phyloP scores from a whole-genome alignment of 1,284 basidiomycete species.

The Hemileia vastatrix region DNA sequence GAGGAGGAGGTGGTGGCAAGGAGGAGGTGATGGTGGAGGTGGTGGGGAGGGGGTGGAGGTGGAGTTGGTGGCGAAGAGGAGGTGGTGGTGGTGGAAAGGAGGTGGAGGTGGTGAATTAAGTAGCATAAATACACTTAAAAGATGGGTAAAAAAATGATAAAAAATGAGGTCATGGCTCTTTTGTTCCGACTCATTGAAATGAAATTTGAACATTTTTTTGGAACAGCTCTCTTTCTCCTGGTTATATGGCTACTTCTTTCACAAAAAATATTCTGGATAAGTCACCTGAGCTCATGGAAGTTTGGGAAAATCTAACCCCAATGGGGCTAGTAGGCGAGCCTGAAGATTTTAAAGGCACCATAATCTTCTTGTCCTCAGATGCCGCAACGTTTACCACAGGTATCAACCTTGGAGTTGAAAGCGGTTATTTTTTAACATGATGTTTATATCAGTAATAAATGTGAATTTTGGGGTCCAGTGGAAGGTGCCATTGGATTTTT shows the following conservation, averaged over 20 bases:
- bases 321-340: conserved; percentile 57
- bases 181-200: conserved; percentile 27
- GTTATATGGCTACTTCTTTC: conserved; percentile 81
- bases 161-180: too few species aligned
- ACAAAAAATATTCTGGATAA: conserved; percentile 66
- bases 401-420: conserved; percentile 70
- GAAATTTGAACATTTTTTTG: conserved; percentile 30
- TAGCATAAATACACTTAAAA: too few species aligned
- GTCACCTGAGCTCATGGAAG: conserved; percentile 60
- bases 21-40: too few species aligned
- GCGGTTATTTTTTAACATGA: conserved; percentile 62
- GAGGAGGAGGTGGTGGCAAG: too few species aligned
- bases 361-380: conserved; percentile 74
- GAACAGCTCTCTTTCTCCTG: conserved; percentile 48
- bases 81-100: too few species aligned
- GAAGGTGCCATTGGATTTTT: conserved; percentile 47
- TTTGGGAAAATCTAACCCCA: conserved; percentile 81
- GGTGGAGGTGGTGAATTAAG: too few species aligned
- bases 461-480: conserved; percentile 57
- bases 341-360: conserved; percentile 57
- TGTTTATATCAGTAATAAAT: too few species aligned
- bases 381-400: conserved; percentile 79
- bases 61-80: too few species aligned
- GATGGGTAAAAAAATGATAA: too few species aligned
- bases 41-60: too few species aligned